These are phyloP conservation scores for Platismatia glauca DNA, from an alignment of 495 filamentous ascomycete genomes.

Conservation along the genomic window DNA sequence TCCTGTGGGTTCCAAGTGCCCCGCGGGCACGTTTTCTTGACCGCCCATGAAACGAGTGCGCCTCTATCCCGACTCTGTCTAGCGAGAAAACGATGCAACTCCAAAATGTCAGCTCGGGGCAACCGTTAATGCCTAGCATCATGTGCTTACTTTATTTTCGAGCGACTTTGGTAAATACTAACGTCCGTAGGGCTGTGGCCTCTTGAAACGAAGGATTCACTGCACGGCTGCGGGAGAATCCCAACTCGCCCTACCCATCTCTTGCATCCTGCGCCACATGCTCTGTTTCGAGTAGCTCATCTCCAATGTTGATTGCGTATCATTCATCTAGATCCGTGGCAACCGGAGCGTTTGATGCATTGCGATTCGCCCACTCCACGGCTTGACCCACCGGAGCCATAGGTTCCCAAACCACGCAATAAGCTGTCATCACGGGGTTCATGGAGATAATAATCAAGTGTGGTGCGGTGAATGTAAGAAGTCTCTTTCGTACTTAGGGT, in stretches of 20 bases:
- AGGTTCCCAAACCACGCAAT: background rate
- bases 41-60: slow-evolving; percentile 7
- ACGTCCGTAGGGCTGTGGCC: background rate
- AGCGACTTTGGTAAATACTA: background rate
- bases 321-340: slow-evolving; percentile 11
- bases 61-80: background rate
- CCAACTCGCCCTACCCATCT: slow-evolving; percentile 12
- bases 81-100: background rate
- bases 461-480: slow-evolving; percentile 7
- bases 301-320: background rate
- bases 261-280: slow-evolving; percentile 13
- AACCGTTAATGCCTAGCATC: slow-evolving; percentile 1
- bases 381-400: slow-evolving; percentile 6
- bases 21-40: background rate
- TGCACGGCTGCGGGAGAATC: slow-evolving; percentile 10
- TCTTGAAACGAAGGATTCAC: slow-evolving; percentile 3
- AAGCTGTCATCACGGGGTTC: slow-evolving; percentile 14
- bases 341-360: slow-evolving; percentile 3
- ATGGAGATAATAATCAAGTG: slow-evolving; percentile 10
- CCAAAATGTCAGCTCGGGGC: slow-evolving; percentile 3
- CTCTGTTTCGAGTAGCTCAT: slow-evolving; percentile 13
- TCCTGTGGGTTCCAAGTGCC: background rate
- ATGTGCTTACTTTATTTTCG: background rate
- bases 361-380: slow-evolving; percentile 8
- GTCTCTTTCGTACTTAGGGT: slow-evolving; percentile 1